Percentiles rank a stretch among this genome's conserved stretches.
Evolutionary conservation across 129 eudicot genomes (phyloP).

Genomic region (Artemisia tridentata): DNA sequence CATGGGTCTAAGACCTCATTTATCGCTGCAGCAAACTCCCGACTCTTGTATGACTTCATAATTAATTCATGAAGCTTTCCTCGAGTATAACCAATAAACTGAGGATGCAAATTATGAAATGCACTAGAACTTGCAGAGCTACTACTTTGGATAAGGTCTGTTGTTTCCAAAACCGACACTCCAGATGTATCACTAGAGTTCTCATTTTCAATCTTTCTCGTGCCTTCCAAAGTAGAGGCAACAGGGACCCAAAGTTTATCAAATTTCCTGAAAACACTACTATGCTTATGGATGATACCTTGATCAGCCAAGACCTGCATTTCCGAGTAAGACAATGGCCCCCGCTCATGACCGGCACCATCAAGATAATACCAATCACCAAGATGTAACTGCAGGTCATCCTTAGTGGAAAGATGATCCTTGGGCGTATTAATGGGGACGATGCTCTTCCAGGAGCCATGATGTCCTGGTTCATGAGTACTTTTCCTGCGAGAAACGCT

Average conservation of each 20-base stretch:
- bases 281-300: conserved; percentile 62
- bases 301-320: conserved; percentile 69
- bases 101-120: conserved; percentile 80
- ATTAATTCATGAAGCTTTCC: conserved; percentile 96
- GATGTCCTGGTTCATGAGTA: conserved; percentile 38
- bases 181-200: conserved; percentile 37
- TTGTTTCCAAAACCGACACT: conserved; percentile 29
- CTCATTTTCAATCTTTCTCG: conserved; percentile 36
- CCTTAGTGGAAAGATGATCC: conserved; percentile 55
- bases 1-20: conserved; percentile 95
- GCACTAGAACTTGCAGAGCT: conserved; percentile 30
- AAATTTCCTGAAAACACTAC: conserved; percentile 72
- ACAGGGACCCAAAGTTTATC: conserved; percentile 95
- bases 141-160: conserved; percentile 5
- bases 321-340: conserved; percentile 69
- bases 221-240: conserved; percentile 32
- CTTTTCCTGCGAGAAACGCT: conserved; percentile 42
- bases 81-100: conserved; percentile 87
- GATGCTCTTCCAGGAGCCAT: conserved; percentile 38
- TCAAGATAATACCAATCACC: conserved; percentile 98
- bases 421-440: conserved; percentile 50
- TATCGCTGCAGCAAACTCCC: conserved; percentile 96
- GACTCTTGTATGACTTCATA: conserved; percentile 90
- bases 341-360: conserved; percentile 94
- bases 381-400: conserved; percentile 68